Conservation (phyloP, 768 basidiomycete genomes). For the Rhodocollybia butyracea region DNA sequence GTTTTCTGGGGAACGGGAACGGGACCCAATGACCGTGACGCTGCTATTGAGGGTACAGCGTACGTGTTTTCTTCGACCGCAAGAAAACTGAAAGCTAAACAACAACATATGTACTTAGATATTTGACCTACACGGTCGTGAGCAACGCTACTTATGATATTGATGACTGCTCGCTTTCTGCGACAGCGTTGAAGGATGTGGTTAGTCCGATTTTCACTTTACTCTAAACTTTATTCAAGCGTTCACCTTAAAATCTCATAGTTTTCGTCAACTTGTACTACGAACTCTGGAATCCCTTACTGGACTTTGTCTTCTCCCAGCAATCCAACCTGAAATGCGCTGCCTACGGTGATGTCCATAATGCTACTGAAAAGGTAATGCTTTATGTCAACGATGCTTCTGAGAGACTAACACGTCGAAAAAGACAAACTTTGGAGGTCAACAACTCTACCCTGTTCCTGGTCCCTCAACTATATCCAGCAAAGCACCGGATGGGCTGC, state of each 20-base stretch:
- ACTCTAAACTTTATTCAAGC: neutral
- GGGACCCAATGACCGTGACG: slow-evolving; percentile 10
- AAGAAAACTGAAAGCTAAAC: too few species aligned
- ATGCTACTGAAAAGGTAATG: slow-evolving; percentile 11
- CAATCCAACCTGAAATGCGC: slow-evolving; percentile 21
- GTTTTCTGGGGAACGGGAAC: slow-evolving; percentile 17
- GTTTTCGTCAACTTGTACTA: slow-evolving; percentile 19
- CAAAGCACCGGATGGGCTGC: slow-evolving; percentile 17
- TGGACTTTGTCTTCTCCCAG: slow-evolving; percentile 17
- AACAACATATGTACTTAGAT: too few species aligned
- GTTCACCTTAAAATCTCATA: neutral
- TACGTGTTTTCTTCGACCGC: too few species aligned
- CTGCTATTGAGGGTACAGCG: slow-evolving; percentile 15
- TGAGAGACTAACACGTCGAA: too few species aligned
- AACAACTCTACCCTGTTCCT: slow-evolving; percentile 5
- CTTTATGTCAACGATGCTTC: too few species aligned
- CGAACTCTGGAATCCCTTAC: slow-evolving; percentile 15
- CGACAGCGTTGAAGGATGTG: slow-evolving; percentile 14
- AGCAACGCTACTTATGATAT: slow-evolving; percentile 15
- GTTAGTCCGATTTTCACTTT: slow-evolving; percentile 6
- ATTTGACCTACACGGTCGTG: slow-evolving; percentile 17
- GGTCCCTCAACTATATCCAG: slow-evolving; percentile 10
- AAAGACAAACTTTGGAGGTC: slow-evolving; percentile 15
- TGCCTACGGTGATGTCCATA: slow-evolving; percentile 18
- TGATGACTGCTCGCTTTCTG: slow-evolving; percentile 15